Conservation (phyloP, 2,329 filamentous ascomycete genomes). For the Aspergillus viridinutans region DNA sequence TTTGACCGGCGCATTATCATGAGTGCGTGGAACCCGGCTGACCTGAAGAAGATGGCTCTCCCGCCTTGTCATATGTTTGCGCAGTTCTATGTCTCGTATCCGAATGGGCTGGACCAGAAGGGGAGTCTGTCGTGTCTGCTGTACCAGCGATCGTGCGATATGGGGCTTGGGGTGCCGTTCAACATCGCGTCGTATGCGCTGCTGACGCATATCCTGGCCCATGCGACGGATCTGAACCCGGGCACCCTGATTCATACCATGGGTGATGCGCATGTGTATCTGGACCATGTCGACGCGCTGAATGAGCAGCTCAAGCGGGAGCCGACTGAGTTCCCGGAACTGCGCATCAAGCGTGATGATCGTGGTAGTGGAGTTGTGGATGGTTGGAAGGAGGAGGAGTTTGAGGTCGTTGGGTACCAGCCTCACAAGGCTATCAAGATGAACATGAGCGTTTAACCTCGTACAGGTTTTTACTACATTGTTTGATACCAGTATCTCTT, state of each 20-base stretch:
- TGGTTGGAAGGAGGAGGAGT: constrained; percentile 84
- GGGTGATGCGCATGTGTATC: constrained; percentile 96
- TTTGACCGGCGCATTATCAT: constrained; percentile 89
- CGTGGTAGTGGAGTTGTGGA: constrained; percentile 83
- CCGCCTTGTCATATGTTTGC: constrained; percentile 98
- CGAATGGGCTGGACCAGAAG: constrained; percentile 45
- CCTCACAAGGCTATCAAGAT: constrained; percentile 90
- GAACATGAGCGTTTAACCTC: constrained; percentile 86
- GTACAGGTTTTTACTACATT: constrained; percentile 10
- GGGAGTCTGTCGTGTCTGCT: constrained; percentile 81
- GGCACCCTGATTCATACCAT: constrained; percentile 91
- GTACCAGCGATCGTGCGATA: constrained; percentile 93
- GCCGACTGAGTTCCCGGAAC: constrained; percentile 72
- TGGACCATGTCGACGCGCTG: constrained; percentile 86
- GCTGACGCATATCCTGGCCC: constrained; percentile 90
- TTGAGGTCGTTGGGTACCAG: constrained; percentile 80
- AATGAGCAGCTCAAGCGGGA: constrained; percentile 74
- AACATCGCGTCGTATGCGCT: constrained; percentile 95
- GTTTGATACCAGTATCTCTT: constrained; percentile 20
- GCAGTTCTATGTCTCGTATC: constrained; percentile 87
- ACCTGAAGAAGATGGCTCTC: constrained; percentile 81
- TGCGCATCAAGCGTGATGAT: constrained; percentile 66
- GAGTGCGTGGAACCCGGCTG: constrained; percentile 87
- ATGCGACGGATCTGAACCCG: constrained; percentile 76
- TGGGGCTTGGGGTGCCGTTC: constrained; percentile 95